A percentile compares a stretch with the other conserved stretches of the same genome.
phyloP scores from a whole-genome alignment of 768 basidiomycete species.

The Hygrophorus russula region DNA sequence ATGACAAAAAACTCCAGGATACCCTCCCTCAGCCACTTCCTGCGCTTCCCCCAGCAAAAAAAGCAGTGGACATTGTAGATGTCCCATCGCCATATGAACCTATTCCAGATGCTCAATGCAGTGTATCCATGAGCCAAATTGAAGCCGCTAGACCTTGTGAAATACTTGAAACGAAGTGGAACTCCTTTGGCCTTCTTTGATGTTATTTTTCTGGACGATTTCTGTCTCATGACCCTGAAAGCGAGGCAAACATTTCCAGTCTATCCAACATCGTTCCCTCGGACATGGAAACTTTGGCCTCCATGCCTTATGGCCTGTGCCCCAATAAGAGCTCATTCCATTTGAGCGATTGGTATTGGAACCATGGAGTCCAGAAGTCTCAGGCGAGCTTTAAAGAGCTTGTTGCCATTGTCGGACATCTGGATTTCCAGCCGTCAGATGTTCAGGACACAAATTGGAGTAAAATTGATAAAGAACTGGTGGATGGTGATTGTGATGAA shows the following conservation, averaged over 20 bases:
- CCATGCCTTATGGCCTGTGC: constrained; percentile 2
- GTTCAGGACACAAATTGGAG: constrained; percentile 5
- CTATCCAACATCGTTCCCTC: not conserved
- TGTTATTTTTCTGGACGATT: not conserved
- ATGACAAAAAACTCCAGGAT: not conserved
- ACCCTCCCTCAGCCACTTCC: not conserved
- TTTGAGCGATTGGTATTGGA: constrained; percentile 12
- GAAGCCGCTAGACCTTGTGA: not conserved
- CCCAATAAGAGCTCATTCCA: constrained; percentile 10
- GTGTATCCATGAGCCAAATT: not conserved
- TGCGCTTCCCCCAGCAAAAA: not conserved
- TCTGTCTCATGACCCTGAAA: constrained; percentile 1
- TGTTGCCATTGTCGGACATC: constrained; percentile 4
- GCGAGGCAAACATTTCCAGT: not conserved
- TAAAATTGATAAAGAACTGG: constrained; percentile 2
- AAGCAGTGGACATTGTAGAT: not conserved
- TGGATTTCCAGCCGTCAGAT: constrained; percentile 4
- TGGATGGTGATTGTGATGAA: not conserved
- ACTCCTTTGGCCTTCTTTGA: not conserved
- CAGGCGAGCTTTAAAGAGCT: constrained; percentile 8
- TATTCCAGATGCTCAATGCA: no score
- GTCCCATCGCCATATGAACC: not conserved
- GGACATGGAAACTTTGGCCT: no score
- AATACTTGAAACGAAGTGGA: not conserved
- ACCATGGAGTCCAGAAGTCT: constrained; percentile 10